These are phyloP conservation scores for Catunica adiposa DNA, from an alignment of 2,329 filamentous ascomycete species.

Conservation along the genomic window DNA sequence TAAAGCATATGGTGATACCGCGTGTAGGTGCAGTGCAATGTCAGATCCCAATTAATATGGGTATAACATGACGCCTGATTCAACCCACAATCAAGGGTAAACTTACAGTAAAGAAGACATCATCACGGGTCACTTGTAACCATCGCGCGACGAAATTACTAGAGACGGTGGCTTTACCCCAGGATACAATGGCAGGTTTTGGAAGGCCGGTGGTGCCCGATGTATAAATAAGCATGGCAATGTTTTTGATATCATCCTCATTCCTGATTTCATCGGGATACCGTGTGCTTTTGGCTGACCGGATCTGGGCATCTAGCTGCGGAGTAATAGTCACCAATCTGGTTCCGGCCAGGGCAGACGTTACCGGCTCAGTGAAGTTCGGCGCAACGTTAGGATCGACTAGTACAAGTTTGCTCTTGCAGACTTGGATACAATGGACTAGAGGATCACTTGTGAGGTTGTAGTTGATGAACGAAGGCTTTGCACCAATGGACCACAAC, in stretches of 20 bases:
- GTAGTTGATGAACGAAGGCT: constrained; percentile 78
- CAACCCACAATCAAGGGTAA: neutral
- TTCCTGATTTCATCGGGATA: constrained; percentile 40
- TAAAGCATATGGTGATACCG: neutral
- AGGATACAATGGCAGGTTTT: constrained; percentile 63
- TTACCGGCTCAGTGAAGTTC: constrained; percentile 42
- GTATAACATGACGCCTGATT: neutral
- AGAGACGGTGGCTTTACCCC: constrained; percentile 44
- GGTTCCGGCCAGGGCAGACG: constrained; percentile 31
- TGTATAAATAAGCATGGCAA: constrained; percentile 67
- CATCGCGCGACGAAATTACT: constrained; percentile 36
- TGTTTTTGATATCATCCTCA: constrained; percentile 34
- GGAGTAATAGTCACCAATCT: constrained; percentile 45
- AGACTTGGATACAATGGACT: constrained; percentile 55
- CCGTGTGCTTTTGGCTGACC: constrained; percentile 34
- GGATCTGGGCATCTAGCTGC: constrained; percentile 38
- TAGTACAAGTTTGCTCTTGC: constrained; percentile 49
- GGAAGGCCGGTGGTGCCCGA: constrained; percentile 74
- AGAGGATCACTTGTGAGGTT: constrained; percentile 58
- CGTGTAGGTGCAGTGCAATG: neutral
- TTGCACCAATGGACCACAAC: constrained; percentile 68
- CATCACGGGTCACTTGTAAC: constrained; percentile 40
- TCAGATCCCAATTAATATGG: no score
- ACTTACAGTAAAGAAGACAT: constrained; percentile 59
- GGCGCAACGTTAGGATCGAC: constrained; percentile 37